These are phyloP conservation scores for Chlamydomonas sp. DNA, from an alignment of 139 green algal genomes.

Conservation along the genomic window DNA sequence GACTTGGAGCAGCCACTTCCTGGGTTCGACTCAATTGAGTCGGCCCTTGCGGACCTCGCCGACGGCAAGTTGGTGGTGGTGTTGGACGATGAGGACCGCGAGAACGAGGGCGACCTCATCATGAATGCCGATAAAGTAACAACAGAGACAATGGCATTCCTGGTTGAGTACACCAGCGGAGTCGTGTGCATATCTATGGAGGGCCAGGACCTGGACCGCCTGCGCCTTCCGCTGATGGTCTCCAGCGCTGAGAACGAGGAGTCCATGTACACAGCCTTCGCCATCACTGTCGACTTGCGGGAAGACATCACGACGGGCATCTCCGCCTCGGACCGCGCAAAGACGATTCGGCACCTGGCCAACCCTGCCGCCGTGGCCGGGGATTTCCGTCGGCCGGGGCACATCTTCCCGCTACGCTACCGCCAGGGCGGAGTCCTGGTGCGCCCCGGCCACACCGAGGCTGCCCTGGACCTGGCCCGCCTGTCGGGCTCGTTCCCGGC, in stretches of 20 bases:
- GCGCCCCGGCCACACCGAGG: slow-evolving; percentile 94
- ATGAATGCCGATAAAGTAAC: slow-evolving; percentile 91
- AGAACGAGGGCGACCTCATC: slow-evolving; percentile 99
- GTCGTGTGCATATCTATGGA: slow-evolving; percentile 84
- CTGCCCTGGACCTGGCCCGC: slow-evolving; percentile 90
- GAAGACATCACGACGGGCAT: slow-evolving; percentile 95
- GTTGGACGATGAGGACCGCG: slow-evolving; percentile 96
- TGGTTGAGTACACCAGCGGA: slow-evolving; percentile 94
- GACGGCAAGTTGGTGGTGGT: slow-evolving; percentile 92
- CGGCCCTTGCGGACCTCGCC: slow-evolving; percentile 68
- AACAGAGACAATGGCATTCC: slow-evolving; percentile 84
- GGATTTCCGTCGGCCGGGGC: slow-evolving; percentile 92
- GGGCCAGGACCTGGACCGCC: slow-evolving; percentile 79
- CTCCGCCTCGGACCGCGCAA: slow-evolving; percentile 88
- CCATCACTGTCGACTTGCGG: slow-evolving; percentile 87
- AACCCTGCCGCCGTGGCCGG: slow-evolving; percentile 56
- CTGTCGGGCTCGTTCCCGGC: slow-evolving; percentile 89
- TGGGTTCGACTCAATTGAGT: slow-evolving; percentile 63
- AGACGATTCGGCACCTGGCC: slow-evolving; percentile 88
- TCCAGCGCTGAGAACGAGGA: slow-evolving; percentile 76
- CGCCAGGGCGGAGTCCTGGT: slow-evolving; percentile 83
- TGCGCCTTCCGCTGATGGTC: slow-evolving; percentile 97
- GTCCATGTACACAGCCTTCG: slow-evolving; percentile 96
- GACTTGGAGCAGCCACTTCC: slow-evolving; percentile 42
- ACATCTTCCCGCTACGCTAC: slow-evolving; percentile 96